These are phyloP conservation scores for Orbilia javanica DNA, from an alignment of 2,329 filamentous ascomycete genomes.

Conservation along the genomic window DNA sequence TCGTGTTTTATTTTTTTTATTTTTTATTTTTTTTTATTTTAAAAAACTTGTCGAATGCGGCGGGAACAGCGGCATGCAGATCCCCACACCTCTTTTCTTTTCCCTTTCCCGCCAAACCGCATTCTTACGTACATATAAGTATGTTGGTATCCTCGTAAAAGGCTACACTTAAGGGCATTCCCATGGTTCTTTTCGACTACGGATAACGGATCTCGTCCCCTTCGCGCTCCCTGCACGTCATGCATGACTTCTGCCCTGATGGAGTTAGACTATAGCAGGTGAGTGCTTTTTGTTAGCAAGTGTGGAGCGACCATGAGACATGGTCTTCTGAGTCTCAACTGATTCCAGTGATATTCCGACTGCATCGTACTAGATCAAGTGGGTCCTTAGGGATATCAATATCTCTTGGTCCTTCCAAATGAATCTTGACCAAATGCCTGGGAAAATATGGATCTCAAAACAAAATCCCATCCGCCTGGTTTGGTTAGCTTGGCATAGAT, in stretches of 20 bases:
- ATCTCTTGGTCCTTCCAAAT: neutral
- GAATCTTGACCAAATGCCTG: neutral
- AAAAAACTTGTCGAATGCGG: slow-evolving; percentile 21
- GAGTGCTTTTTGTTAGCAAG: slow-evolving; percentile 15
- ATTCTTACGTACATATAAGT: slow-evolving; percentile 6
- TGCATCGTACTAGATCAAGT: neutral
- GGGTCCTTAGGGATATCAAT: slow-evolving; percentile 8
- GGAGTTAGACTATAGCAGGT: slow-evolving; percentile 26
- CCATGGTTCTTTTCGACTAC: neutral
- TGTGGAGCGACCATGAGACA: slow-evolving; percentile 5
- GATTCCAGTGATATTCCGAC: neutral
- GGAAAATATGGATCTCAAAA: neutral
- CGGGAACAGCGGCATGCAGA: slow-evolving; percentile 56
- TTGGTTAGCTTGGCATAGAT: slow-evolving; percentile 1
- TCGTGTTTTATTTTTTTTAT: neutral
- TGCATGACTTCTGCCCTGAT: slow-evolving; percentile 47
- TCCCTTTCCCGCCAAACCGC: slow-evolving; percentile 16
- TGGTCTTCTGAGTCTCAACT: neutral
- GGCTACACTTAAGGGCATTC: slow-evolving; percentile 12
- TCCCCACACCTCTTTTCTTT: slow-evolving; percentile 18
- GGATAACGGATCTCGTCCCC: slow-evolving; percentile 26
- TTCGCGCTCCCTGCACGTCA: slow-evolving; percentile 33
- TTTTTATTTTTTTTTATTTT: neutral
- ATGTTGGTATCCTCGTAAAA: slow-evolving; percentile 9
- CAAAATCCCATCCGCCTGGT: neutral